Conservation (phyloP, 495 filamentous ascomycete genomes). For the Rhypophila decipiens region DNA sequence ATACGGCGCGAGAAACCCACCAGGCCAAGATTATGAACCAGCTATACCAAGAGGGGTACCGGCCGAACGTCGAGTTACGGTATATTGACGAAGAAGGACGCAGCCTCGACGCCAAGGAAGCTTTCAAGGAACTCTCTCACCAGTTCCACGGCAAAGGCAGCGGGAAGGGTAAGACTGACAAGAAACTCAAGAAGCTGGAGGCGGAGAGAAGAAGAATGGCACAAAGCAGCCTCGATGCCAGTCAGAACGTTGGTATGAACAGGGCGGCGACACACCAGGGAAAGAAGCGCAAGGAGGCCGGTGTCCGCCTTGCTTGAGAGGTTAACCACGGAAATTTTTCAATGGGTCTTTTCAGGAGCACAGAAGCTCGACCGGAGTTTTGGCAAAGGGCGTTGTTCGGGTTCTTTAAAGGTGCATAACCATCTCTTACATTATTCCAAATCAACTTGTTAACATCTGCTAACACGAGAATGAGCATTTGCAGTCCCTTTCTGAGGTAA, state of each 20-base stretch:
- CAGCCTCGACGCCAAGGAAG: constrained; percentile 84
- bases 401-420: neutral
- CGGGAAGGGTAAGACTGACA: constrained; percentile 98
- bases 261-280: constrained; percentile 67
- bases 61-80: constrained; percentile 80
- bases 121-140: constrained; percentile 83
- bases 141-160: constrained; percentile 98
- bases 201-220: constrained; percentile 83
- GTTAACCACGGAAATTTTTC: neutral
- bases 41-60: constrained; percentile 80
- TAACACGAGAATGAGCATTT: neutral
- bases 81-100: constrained; percentile 87
- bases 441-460: neutral
- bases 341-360: neutral
- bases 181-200: constrained; percentile 92
- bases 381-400: no score
- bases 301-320: constrained; percentile 67
- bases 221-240: constrained; percentile 74
- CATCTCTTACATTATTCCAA: neutral
- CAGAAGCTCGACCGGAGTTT: no score
- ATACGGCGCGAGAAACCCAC: constrained; percentile 75
- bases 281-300: constrained; percentile 82
- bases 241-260: constrained; percentile 76
- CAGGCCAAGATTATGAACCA: constrained; percentile 75
- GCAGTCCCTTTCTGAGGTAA: neutral